A percentile compares a stretch with the other conserved stretches of the same genome.
Conservation (phyloP, 805 yeast genomes). For the Priceomyces medius region DNA sequence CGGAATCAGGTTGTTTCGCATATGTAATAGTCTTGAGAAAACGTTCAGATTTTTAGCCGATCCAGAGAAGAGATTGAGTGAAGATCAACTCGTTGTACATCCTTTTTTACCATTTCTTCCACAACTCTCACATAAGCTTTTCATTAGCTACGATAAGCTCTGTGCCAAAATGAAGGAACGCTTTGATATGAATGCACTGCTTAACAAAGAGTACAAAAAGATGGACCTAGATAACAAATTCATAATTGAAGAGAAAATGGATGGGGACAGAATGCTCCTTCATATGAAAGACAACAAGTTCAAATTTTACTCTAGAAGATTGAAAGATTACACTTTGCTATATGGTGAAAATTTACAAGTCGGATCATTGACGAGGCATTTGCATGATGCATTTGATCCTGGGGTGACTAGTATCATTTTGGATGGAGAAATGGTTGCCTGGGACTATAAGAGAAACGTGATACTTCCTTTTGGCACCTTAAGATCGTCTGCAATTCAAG, state of each 20-base stretch:
- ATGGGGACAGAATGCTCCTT: conserved; percentile 84
- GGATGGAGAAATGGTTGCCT: conserved; percentile 95
- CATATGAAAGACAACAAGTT: conserved; percentile 54
- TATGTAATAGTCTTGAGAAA: conserved; percentile 60
- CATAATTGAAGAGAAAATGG: conserved; percentile 85
- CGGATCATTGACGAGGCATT: conserved; percentile 57
- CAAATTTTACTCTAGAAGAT: conserved; percentile 61
- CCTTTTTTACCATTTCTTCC: conserved; percentile 67
- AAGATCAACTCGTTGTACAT: conserved; percentile 39
- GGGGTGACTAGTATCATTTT: conserved; percentile 45
- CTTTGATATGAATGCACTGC: conserved; percentile 21
- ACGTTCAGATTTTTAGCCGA: conserved; percentile 59
- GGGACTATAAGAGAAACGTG: conserved; percentile 56
- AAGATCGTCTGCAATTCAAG: conserved; percentile 64
- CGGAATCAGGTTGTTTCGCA: conserved; percentile 60
- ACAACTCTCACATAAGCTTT: conserved; percentile 63
- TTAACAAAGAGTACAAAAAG: conserved; percentile 16
- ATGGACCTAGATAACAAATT: conserved; percentile 36
- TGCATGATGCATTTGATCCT: conserved; percentile 41
- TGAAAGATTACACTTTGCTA: conserved; percentile 67
- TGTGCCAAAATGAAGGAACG: conserved; percentile 43
- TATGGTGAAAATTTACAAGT: conserved; percentile 56
- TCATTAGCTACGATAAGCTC: conserved; percentile 48
- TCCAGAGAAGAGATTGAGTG: conserved; percentile 43
- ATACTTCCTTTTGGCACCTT: conserved; percentile 81